phyloP scores from a whole-genome alignment of 306 rosid species.

The Begonia peltatifolia region DNA sequence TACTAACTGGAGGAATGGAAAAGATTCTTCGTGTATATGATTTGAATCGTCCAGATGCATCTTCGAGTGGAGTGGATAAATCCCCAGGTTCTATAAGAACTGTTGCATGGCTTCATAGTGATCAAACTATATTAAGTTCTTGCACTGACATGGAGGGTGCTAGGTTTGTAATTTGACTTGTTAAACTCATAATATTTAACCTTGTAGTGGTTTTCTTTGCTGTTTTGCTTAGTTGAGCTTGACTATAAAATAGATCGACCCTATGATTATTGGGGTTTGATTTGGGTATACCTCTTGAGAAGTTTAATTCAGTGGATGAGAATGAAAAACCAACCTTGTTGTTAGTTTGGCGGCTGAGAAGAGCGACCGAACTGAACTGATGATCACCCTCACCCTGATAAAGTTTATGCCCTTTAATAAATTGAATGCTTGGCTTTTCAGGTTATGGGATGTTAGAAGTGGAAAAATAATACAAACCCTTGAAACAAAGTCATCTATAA shows the following conservation, averaged over 20 bases:
- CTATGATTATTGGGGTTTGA: too few relatives aligned
- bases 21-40: constrained; percentile 85
- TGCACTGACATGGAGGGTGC: constrained; percentile 96
- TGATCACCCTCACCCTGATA: neutral
- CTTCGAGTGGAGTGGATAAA: constrained; percentile 89
- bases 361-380: too few relatives aligned
- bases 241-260: too few relatives aligned
- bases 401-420: neutral
- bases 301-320: too few relatives aligned
- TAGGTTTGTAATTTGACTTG: constrained; percentile 30
- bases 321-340: too few relatives aligned
- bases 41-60: constrained; percentile 84
- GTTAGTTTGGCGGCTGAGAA: too few relatives aligned
- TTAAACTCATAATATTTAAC: too few relatives aligned
- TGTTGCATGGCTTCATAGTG: constrained; percentile 92
- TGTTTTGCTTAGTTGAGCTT: too few relatives aligned
- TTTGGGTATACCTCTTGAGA: neutral
- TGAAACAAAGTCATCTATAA: constrained; percentile 78
- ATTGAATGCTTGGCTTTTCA: constrained; percentile 12
- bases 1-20: constrained; percentile 90
- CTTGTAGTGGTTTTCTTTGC: too few relatives aligned
- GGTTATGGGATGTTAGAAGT: constrained; percentile 92
- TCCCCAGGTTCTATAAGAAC: constrained; percentile 95
- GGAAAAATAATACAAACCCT: constrained; percentile 88
- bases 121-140: constrained; percentile 92